phyloP scores from a whole-genome alignment of 352 stramenopile species.

The Pythium brassicae region DNA sequence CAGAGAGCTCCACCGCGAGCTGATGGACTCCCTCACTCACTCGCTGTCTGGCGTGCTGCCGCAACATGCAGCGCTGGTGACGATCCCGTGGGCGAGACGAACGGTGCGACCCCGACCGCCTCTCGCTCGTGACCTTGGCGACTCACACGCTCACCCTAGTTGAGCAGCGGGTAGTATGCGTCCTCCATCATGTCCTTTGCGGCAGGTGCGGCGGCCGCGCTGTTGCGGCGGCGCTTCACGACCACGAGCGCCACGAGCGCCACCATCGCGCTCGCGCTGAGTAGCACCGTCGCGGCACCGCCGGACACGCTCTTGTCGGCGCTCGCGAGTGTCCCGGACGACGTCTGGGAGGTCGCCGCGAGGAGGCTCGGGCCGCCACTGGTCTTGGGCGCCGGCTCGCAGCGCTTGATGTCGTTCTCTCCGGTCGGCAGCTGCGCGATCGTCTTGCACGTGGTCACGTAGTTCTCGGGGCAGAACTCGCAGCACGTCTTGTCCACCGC shows the following conservation, averaged over 20 bases:
- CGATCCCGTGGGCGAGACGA: too few relatives aligned
- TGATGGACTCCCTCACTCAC: too few relatives aligned
- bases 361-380: too few relatives aligned
- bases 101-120: too few relatives aligned
- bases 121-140: too few relatives aligned
- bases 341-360: background rate
- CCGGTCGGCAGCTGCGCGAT: constrained; percentile 33
- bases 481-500: constrained; percentile 25
- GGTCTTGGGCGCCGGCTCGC: constrained; percentile 22
- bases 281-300: background rate
- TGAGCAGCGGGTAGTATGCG: constrained; percentile 16
- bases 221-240: constrained; percentile 9
- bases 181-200: constrained; percentile 6
- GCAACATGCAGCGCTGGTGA: too few relatives aligned
- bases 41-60: too few relatives aligned
- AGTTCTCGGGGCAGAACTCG: constrained; percentile 27
- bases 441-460: constrained; percentile 28
- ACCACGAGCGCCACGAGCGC: constrained; percentile 11
- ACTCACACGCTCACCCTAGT: background rate
- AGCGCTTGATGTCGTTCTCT: constrained; percentile 45
- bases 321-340: background rate
- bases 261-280: constrained; percentile 8
- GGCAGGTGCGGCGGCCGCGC: too few relatives aligned
- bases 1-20: too few relatives aligned
- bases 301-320: background rate